phyloP scores from a whole-genome alignment of 2,329 filamentous ascomycete genomes.

The Trichoderma gracile region DNA sequence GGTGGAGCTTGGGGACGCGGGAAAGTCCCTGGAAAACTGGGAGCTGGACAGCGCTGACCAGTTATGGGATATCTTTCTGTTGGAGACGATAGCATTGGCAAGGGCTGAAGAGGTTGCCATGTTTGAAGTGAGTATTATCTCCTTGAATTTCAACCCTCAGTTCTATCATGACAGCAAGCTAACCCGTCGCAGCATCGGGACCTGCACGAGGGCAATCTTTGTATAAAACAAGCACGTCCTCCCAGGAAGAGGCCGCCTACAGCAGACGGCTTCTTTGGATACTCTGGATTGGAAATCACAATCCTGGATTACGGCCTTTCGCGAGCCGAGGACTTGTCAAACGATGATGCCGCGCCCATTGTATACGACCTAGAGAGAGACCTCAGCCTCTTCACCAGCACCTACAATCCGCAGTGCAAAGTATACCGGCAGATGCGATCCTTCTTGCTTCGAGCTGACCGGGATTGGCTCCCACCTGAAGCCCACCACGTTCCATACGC shows the following conservation, averaged over 20 bases:
- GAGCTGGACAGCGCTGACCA: constrained; percentile 50
- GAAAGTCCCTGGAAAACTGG: constrained; percentile 60
- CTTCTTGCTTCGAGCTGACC: constrained; percentile 54
- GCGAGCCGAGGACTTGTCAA: constrained; percentile 50
- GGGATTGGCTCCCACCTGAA: constrained; percentile 51
- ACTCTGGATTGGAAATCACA: constrained; percentile 63
- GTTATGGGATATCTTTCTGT: constrained; percentile 64
- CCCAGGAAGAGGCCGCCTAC: constrained; percentile 37
- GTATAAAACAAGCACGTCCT: constrained; percentile 50
- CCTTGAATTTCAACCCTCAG: too few relatives aligned
- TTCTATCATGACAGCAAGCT: constrained; percentile 15
- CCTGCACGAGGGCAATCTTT: constrained; percentile 66
- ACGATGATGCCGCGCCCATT: constrained; percentile 44
- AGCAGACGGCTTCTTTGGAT: constrained; percentile 51
- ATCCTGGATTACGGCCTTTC: constrained; percentile 67
- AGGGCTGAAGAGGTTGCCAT: constrained; percentile 58
- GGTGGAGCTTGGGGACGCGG: constrained; percentile 64
- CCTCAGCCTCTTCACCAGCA: constrained; percentile 60
- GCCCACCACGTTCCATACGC: constrained; percentile 51
- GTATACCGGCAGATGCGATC: constrained; percentile 65
- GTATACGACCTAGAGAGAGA: constrained; percentile 63
- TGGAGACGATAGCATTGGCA: constrained; percentile 60
- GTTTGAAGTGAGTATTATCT: constrained; percentile 54
- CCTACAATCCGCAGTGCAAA: constrained; percentile 59
- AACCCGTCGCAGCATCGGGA: constrained; percentile 56